A percentile compares a stretch with the other conserved stretches of the same genome.
These are phyloP conservation scores for Eimeria necatrix DNA, from an alignment of 169 alveolate genomes.

Conservation along the genomic window DNA sequence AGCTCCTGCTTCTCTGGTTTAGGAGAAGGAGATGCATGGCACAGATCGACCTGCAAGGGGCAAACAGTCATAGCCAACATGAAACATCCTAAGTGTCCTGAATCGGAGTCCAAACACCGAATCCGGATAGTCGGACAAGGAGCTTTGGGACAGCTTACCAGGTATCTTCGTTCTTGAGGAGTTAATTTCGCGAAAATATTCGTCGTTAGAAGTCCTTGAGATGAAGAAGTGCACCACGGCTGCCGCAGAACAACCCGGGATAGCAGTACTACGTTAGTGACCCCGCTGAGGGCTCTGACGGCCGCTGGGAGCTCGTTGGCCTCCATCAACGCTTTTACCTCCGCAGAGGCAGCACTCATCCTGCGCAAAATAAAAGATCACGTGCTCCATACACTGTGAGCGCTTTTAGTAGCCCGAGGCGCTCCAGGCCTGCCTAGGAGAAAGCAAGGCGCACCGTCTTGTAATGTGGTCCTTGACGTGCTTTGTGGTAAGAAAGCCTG, in stretches of 20 bases:
- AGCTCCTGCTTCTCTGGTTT: neutral
- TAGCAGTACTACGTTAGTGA: neutral
- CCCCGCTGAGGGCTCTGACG: neutral
- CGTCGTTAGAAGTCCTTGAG: neutral
- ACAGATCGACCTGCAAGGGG: conserved; percentile 16
- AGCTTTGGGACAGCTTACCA: neutral
- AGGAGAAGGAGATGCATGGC: neutral
- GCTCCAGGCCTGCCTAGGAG: neutral
- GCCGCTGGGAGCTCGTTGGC: conserved; percentile 29
- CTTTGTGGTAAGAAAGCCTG: conserved; percentile 1
- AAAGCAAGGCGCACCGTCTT: neutral
- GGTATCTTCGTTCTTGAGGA: conserved; percentile 6
- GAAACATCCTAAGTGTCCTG: no score
- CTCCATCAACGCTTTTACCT: neutral
- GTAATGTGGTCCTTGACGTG: neutral
- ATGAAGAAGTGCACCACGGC: neutral
- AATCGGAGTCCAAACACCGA: no score
- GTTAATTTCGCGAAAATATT: neutral
- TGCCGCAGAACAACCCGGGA: neutral
- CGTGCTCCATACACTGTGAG: neutral
- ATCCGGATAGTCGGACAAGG: neutral
- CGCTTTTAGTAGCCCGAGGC: neutral
- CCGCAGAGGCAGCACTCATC: neutral
- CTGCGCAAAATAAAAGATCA: neutral
- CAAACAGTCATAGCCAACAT: neutral